These are phyloP conservation scores for Epichloe glyceriae DNA, from an alignment of 2,329 filamentous ascomycete species.

Conservation along the genomic window DNA sequence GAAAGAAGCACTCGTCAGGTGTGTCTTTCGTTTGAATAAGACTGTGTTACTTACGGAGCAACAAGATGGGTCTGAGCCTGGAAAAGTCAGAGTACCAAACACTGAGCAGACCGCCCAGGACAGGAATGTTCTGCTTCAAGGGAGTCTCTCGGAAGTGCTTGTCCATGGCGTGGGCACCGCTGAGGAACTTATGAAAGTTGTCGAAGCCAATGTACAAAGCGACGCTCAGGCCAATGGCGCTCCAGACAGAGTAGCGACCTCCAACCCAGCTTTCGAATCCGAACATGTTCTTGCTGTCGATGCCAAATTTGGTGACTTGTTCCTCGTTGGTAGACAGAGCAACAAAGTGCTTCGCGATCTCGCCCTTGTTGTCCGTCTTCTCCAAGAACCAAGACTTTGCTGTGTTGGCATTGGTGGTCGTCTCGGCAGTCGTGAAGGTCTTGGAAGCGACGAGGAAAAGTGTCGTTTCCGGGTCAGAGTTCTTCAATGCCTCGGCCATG, in stretches of 20 bases:
- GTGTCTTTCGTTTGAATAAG: background rate
- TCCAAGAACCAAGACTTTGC: conserved; percentile 96
- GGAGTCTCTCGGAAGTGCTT: conserved; percentile 91
- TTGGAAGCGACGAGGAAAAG: conserved; percentile 97
- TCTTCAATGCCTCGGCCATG: conserved; percentile 80
- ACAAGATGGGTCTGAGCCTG: conserved; percentile 96
- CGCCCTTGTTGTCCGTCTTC: conserved; percentile 58
- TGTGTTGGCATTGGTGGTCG: conserved; percentile 89
- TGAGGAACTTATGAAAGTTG: conserved; percentile 94
- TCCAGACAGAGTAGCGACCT: conserved; percentile 97
- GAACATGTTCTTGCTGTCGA: conserved; percentile 99
- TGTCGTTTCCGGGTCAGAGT: conserved; percentile 93
- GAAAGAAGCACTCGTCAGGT: background rate
- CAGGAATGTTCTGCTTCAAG: conserved; percentile 87
- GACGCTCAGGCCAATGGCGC: conserved; percentile 90
- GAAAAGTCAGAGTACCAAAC: conserved; percentile 99
- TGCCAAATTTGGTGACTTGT: conserved; percentile 97
- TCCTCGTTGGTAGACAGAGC: conserved; percentile 90
- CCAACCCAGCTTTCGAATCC: conserved; percentile 98
- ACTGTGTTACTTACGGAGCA: conserved; percentile 55
- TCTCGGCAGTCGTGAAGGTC: conserved; percentile 98
- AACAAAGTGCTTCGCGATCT: conserved; percentile 98
- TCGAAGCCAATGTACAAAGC: conserved; percentile 92
- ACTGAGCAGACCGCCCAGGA: conserved; percentile 81
- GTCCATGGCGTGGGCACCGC: conserved; percentile 94